Base-by-base conservation (phyloP, 1,139 yeast genomes). In the Geotrichum fermentans region DNA sequence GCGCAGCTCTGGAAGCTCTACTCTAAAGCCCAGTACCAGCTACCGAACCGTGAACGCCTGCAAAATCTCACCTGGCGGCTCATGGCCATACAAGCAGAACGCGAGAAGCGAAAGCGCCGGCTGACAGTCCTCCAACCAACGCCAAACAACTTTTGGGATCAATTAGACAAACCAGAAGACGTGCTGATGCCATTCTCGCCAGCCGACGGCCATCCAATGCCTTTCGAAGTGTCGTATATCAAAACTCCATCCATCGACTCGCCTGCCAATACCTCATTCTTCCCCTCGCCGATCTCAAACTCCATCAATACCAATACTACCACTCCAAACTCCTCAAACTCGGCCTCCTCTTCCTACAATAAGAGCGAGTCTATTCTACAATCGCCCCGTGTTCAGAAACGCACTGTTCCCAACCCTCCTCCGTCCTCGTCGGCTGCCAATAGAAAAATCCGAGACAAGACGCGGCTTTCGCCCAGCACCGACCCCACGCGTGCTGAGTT, bases 31-130 rank as follows among this genome's bases (percentile, higher is more conserved):
- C 79, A 78, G 56, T 80, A 84, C n/a, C 75, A 83, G n/a, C 69
- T 87, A 43, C 95, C 95, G 0, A 81, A 83, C 64, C 76, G 78
- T 52, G 75, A 78, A 38, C 71, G 96, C 43, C 82, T 87, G 81
- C 88, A 84, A 62, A 87, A 87, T 63, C 68, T 87, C 46, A 82
- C 94, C 11, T 87, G 96, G 96, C 68, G 96, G 55, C 76, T 88
- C 79, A 83, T 87, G 89, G 77, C 75, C 46, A 70, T 83, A 60
- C 77, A 78, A 55, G 48, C 30, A 8, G 36, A 40, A 24, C 37
- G 28, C 3, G 39, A 39, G 22, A 21, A 21, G n/a, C 33, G 29
- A 16, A 43, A 35, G 29, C 30, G 13, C 14, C 24, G 28, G 29
- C 50, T 4, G 34, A 30, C 43, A 49, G 44, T 42, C 28, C 28